Evolutionary conservation across 1,139 yeast species (phyloP).

Genomic region (Blastobotrys proliferans): DNA sequence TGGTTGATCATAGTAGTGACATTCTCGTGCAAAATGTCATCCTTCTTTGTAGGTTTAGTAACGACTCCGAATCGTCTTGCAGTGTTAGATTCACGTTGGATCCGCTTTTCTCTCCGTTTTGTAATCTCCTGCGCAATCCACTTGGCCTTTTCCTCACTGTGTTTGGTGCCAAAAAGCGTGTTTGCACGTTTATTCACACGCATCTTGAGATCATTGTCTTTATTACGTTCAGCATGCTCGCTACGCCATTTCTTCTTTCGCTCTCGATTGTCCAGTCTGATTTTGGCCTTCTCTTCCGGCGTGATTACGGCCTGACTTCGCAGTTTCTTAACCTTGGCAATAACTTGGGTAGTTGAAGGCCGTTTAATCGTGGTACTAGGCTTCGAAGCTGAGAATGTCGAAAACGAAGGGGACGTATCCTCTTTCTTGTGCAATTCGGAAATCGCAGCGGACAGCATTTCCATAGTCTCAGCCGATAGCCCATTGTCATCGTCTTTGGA

Average conservation of each 20-base stretch:
- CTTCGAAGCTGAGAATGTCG: no score
- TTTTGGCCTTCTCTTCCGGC: conserved; percentile 50
- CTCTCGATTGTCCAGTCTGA: conserved; percentile 69
- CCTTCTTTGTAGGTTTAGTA: conserved; percentile 5
- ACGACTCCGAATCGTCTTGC: conserved; percentile 6
- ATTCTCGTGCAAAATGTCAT: conserved; percentile 2
- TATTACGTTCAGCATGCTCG: conserved; percentile 72
- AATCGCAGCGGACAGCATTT: conserved; percentile 37
- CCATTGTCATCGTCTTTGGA: conserved; percentile 15
- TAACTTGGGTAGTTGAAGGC: conserved; percentile 9
- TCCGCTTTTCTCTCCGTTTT: conserved; percentile 57
- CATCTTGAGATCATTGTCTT: conserved; percentile 79
- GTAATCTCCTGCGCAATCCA: conserved; percentile 80
- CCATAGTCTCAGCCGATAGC: conserved; percentile 34
- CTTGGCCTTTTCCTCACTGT: conserved; percentile 51
- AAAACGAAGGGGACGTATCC: no score
- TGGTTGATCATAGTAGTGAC: conserved; percentile 3
- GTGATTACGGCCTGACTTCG: conserved; percentile 20
- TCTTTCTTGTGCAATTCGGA: conserved; percentile 28
- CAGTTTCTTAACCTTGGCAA: conserved; percentile 7
- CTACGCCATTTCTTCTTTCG: conserved; percentile 92
- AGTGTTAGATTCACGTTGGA: conserved; percentile 30
- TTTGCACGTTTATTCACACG: conserved; percentile 73
- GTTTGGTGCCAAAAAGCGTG: conserved; percentile 58
- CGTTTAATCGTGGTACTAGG: no score